Evolutionary conservation across 352 stramenopile genomes (phyloP), one percentile per base, ranked within the genome.

Genomic region (Pythium aristosporum): DNA sequence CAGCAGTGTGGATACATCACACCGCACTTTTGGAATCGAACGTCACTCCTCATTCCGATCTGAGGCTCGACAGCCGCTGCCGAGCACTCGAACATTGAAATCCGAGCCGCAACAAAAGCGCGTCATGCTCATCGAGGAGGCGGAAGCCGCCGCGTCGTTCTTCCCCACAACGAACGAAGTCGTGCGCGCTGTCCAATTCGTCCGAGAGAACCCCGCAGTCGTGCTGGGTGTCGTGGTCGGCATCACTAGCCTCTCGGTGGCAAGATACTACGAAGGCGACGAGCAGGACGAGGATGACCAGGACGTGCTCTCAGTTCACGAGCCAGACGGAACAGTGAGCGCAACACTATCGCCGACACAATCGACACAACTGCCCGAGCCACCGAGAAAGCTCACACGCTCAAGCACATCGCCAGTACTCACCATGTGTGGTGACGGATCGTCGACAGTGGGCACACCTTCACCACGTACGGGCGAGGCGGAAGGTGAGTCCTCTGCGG

Each of bases 231-330:
- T 87, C 59, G 73, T 87, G 23, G 80, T 89, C 21, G 83, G 80
- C 3, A 70, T 89, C 55, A 89, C 83, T 3, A 85, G 79, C 63
- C 83, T 87, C 48, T 88, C 80, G 0, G 71, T 92, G 18, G 80
- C 79, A 36, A 81, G 82, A 50, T 90, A 89, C 72, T 87, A 88
- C 41, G 77, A 74, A 36, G 63, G 57, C 18, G 50, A 64, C 13
- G 60, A 72, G 20, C 42, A 67, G 16, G 61, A 73, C 49, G 63
- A 57, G 7, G 65, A 63, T 28, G 71, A 81, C 4, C 18, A 25
- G 5, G 25, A 18, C 15, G 6, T 64, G 9, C 30, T 50, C 10
- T 39, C 34, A 34, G n/a, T 2, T 43, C 20, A 11, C 0, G 25
- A 39, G 16, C 32, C 71, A 44, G 76, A 83, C 8, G 55, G 54